Percentiles rank a stretch among this genome's conserved stretches.
Conservation (phyloP, 2,329 filamentous ascomycete genomes). For the Talaromyces rugulosus region DNA sequence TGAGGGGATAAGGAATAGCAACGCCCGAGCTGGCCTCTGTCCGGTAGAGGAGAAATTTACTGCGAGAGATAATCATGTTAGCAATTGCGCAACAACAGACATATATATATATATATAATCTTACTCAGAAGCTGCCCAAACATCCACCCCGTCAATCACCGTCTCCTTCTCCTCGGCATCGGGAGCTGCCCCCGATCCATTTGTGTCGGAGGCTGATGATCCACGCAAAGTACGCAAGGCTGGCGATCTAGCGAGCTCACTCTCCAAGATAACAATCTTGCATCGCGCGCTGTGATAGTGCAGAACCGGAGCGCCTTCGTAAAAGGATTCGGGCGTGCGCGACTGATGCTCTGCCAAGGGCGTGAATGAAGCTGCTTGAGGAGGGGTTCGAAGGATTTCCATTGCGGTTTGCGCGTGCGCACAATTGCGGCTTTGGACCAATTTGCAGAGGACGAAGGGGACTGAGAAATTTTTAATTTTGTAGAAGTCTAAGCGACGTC, state of each 20-base stretch:
- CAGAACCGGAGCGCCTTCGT: conserved; percentile 43
- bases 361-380: conserved; percentile 37
- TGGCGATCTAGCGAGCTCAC: conserved; percentile 33
- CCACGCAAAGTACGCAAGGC: conserved; percentile 29
- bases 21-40: conserved; percentile 31
- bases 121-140: conserved; percentile 49
- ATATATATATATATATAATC: conserved; percentile 12
- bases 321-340: conserved; percentile 45
- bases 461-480: background rate
- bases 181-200: conserved; percentile 12
- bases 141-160: conserved; percentile 36
- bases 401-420: conserved; percentile 21
- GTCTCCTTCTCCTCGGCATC: conserved; percentile 26
- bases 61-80: conserved; percentile 18
- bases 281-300: conserved; percentile 44
- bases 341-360: conserved; percentile 45
- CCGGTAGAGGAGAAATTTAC: conserved; percentile 43
- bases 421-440: background rate
- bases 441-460: background rate
- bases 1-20: conserved; percentile 45
- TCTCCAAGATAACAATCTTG: conserved; percentile 40
- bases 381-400: conserved; percentile 39
- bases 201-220: conserved; percentile 12
- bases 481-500: background rate
- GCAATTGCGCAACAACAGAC: background rate